Base-by-base conservation (phyloP, 441 rosid genomes). In the Syzygium syzygioides region DNA sequence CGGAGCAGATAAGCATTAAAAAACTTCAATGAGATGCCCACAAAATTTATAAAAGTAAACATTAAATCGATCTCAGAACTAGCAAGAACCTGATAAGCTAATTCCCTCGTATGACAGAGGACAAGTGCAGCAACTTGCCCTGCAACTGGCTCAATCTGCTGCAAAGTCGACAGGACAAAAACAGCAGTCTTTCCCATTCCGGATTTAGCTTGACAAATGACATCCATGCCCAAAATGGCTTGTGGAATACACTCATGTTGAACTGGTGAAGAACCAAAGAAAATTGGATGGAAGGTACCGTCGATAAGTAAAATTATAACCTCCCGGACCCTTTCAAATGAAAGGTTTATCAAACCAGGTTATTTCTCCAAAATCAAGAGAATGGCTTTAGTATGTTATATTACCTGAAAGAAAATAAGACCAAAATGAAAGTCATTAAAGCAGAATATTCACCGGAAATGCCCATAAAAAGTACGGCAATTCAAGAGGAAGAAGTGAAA, bases 111-210 rank as follows among this genome's bases (percentile, higher is more conserved):
- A 87, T 98, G 99, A 83, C 99, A 98, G 52, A 98, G 89, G 88
- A 98, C 95, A 90, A 98, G 99, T 18, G 99, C 99, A 91, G 95
- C 91, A 91, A 97, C 99, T 94, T 98, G 99, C 20, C 99, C 99
- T 26, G 97, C 92, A 86, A 95, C 93, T 1, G 99, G 99, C 84
- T 98, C 99, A 66, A 97, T 98, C 91, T 98, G 99, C 93, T 98
- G 99, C 30, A 97, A 93, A 57, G 98, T 90, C 9, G 99, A 98
- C 17, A 98, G 93, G 55, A 98, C 98, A 93, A 98, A 98, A 66
- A 97, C 99, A 55, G 99, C 99, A 86, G 99, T 98, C 94, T 98
- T 97, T 9, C 99, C 99, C 99, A 98, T 98, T 55, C 99, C 99
- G 60, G 99, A 98, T 90, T 98, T 98, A n/a, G 99, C 99, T 97